Evolutionary conservation across 805 yeast species (phyloP), one percentile per base, ranked within the genome.

Genomic region (Peterozyma xylosa): DNA sequence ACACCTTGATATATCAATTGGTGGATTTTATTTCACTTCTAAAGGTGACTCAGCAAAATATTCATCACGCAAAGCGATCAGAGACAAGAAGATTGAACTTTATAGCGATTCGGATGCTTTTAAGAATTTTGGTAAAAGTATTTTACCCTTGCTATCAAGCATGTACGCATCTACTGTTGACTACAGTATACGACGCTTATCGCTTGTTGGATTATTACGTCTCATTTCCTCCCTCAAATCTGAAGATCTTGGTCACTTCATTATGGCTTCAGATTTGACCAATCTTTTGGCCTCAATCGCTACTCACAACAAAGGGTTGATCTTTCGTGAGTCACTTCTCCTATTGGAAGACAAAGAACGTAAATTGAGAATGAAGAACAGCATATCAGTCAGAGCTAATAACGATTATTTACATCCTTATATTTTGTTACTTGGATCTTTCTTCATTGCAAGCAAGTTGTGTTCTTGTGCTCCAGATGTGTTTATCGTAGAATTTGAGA

Each of bases 111-210:
- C 48, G 1, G 55, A 49, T 3, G 55, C 57, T 30, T 54, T 60
- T 30, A 45, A 53, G 16, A 30, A 43, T 2, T 76, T 82, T 54
- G 64, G 73, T 6, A 62, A 62, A 38, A 66, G 68, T 9, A 55
- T 80, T 3, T 74, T 80, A 57, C 71, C 76, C 0, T 50, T 80
- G 3, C 54, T 87, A 42, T 58, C 84, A 10, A 78, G 76, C 48
- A 72, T 86, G 9, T 87, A 81, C 53, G 80, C 84, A 33, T 80
- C 91, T 2, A 73, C 91, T 0, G 82, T 85, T 55, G 87, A 85
- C 46, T 76, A 71, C 49, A 76, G 74, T 13, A 68, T 84, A 7
- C 73, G 93, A 50, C 70, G 79, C 43, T 67, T 74, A 42, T 76
- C 74, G 1, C 60, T 85, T 17, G 60, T 80, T 11, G 70, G 78